Evolutionary conservation across 306 rosid species (phyloP).

Genomic region (Cucurbita moschata): DNA sequence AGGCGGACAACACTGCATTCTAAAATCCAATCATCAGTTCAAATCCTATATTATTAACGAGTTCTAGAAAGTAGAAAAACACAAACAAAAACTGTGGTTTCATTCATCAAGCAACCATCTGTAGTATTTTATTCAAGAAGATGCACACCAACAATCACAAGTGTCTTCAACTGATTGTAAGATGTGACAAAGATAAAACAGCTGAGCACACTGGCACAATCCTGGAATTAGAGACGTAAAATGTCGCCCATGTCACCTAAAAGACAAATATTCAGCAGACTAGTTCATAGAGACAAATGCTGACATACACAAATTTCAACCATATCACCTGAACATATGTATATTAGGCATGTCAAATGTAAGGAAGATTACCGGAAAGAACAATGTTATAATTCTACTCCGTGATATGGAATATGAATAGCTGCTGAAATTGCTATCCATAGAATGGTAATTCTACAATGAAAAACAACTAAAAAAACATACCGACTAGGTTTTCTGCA

Average conservation of each 20-base stretch:
- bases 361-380: neutral
- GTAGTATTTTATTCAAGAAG: neutral
- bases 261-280: neutral
- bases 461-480: slow-evolving; percentile 15
- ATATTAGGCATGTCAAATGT: neutral
- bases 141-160: neutral
- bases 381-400: slow-evolving; percentile 1
- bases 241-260: neutral
- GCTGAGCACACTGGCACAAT: neutral
- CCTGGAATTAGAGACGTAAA: neutral
- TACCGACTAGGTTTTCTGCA: slow-evolving; percentile 91
- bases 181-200: neutral
- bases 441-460: slow-evolving; percentile 5
- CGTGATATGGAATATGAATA: neutral
- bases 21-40: neutral
- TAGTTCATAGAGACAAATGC: neutral
- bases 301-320: neutral
- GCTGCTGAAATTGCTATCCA: slow-evolving; percentile 2
- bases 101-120: neutral
- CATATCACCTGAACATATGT: neutral
- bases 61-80: neutral
- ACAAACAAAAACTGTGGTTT: neutral
- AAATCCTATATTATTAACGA: neutral
- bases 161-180: neutral
- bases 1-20: neutral